These are phyloP conservation scores for Linnemannia elongata DNA, from an alignment of 192 early-diverging fungal species.

Conservation along the genomic window DNA sequence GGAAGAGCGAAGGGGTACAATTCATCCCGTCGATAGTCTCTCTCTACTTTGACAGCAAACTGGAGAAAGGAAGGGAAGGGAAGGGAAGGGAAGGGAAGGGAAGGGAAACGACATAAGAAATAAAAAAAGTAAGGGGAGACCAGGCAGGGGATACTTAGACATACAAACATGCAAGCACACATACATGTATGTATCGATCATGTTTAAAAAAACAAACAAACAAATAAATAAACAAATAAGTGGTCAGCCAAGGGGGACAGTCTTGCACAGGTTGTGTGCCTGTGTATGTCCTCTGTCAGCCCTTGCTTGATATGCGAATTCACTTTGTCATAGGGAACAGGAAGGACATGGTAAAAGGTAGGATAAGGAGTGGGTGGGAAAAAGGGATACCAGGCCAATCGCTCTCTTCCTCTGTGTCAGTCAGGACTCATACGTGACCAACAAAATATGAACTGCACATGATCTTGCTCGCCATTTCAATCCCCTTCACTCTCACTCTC, in stretches of 20 bases:
- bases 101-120: constrained; percentile 3
- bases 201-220: too few species aligned
- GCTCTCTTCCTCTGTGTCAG: background rate
- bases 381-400: background rate
- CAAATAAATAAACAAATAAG: too few species aligned
- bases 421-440: background rate
- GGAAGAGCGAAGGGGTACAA: too few species aligned
- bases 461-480: constrained; percentile 1
- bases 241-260: too few species aligned
- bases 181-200: too few species aligned
- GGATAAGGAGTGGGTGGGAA: background rate
- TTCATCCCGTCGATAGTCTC: too few species aligned
- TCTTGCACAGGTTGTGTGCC: too few species aligned
- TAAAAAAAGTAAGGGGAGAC: constrained; percentile 9
- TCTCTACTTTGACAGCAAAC: background rate
- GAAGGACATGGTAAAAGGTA: too few species aligned
- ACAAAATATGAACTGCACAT: background rate
- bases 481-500: background rate
- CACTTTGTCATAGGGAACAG: too few species aligned
- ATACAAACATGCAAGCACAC: background rate
- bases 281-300: too few species aligned
- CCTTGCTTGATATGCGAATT: too few species aligned
- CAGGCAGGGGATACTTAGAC: background rate
- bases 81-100: background rate
- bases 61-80: background rate